phyloP scores from a whole-genome alignment of 208 protist species.

The Wallacemonas sp. region DNA sequence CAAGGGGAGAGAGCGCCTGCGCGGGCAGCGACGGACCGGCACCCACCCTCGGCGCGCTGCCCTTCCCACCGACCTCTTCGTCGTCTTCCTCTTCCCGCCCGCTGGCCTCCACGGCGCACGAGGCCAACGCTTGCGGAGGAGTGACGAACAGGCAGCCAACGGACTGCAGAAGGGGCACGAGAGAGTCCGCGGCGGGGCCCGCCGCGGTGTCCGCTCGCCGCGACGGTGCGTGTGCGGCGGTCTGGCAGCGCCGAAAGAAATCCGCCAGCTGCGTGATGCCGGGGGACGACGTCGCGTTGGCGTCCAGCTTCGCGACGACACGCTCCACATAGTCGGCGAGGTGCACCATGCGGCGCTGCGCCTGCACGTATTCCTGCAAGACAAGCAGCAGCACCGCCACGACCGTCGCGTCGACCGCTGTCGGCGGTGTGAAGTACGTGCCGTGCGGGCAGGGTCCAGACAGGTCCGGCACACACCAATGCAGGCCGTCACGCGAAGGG shows the following conservation, averaged over 20 bases:
- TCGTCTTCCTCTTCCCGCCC: not conserved
- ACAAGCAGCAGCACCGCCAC: slow-evolving; percentile 51
- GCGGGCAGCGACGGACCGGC: no score
- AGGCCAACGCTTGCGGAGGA: slow-evolving; percentile 26
- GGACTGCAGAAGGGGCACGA: slow-evolving; percentile 34
- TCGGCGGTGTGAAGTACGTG: slow-evolving; percentile 1
- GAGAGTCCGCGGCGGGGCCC: not conserved
- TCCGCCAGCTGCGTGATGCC: not conserved
- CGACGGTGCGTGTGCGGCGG: not conserved
- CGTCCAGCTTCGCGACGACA: slow-evolving; percentile 54
- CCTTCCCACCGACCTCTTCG: no score
- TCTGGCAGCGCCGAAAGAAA: not conserved
- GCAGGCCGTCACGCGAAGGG: slow-evolving; percentile 25
- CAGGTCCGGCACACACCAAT: slow-evolving; percentile 50
- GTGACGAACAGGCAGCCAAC: slow-evolving; percentile 61
- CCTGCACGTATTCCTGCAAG: slow-evolving; percentile 57
- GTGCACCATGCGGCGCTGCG: slow-evolving; percentile 45
- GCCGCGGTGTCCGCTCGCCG: no score
- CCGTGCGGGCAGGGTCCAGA: slow-evolving; percentile 20
- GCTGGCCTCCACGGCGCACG: not conserved
- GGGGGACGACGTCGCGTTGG: not conserved
- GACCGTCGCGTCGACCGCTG: slow-evolving; percentile 14
- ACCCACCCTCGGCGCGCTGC: no score
- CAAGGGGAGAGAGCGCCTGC: slow-evolving; percentile 14
- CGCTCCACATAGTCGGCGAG: slow-evolving; percentile 66